Evolutionary conservation across 768 basidiomycete species (phyloP), one percentile per base, ranked within the genome.

Genomic region (Boletus subcaerulescens): DNA sequence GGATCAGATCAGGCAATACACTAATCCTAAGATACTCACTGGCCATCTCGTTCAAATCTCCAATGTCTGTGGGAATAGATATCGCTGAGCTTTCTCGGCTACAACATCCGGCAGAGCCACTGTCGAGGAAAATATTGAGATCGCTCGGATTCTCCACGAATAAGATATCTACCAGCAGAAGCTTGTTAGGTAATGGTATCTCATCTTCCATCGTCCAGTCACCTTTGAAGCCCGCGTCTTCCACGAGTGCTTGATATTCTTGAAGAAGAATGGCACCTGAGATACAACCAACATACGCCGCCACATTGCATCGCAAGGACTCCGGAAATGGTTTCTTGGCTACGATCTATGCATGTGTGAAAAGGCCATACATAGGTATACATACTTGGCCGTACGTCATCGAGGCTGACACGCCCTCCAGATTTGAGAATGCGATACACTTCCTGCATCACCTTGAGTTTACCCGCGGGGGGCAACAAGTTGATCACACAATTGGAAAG

Each of bases 401-500:
- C 72, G 10, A 84, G 59, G 2, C 74, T 74, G 24, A 84, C 60
- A n/a, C 82, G 73, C 10, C 84, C 83, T 48, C 82, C 82, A 10
- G 80, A 77, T 63, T 79, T 84, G 45, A 86, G 69, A 3, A 84
- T 71, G 12, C 84, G 71, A 46, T 74, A 64, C 0, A 73, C 68
- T 54, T 86, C 83, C 40, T 74, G 73, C 45, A 83, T 62, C 7
- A 79, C 59, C n/a, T 48, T 64, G 5, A 59, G 64, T 58, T 80
- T 84, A 3, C 74, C 77, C 13, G 69, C 63, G 0, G 50, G 50
- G 0, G 81, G 77, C 7, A 84, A 59, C 3, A 81, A 64, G 60
- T 83, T 82, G 62, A 84, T 65, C 4, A 83, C 80, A 50, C 83
- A 83, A 62, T 82, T 85, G 7, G 82, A 83, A 7, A 83, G 57